Percentiles rank a stretch among this genome's conserved stretches.
Conservation (phyloP, 2,329 filamentous ascomycete species). For the Cytospora chrysosperma region DNA sequence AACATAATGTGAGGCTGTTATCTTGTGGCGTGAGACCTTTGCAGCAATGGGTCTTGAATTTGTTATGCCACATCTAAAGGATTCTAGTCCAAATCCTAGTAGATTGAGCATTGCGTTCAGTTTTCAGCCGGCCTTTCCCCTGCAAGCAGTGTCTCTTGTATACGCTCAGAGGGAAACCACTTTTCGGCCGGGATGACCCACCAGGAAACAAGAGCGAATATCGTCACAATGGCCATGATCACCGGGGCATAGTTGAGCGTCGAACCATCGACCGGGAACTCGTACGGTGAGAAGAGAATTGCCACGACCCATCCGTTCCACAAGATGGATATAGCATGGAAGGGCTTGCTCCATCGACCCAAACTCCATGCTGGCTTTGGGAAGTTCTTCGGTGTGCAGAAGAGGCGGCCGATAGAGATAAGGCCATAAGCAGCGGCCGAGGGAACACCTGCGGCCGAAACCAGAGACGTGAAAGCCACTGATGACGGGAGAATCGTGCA, state of each 20-base stretch:
- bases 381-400: conserved; percentile 47
- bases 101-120: neutral
- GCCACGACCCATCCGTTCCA: conserved; percentile 53
- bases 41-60: too few relatives aligned
- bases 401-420: conserved; percentile 47
- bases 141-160: conserved; percentile 35
- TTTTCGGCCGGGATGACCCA: conserved; percentile 46
- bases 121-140: neutral
- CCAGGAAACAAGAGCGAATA: conserved; percentile 48
- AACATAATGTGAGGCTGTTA: too few relatives aligned
- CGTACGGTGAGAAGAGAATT: conserved; percentile 46
- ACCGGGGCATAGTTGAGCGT: conserved; percentile 51
- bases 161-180: conserved; percentile 46
- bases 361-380: conserved; percentile 48
- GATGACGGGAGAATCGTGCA: conserved; percentile 58
- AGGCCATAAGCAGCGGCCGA: conserved; percentile 52
- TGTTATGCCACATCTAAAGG: too few relatives aligned
- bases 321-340: conserved; percentile 46
- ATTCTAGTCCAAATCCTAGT: too few relatives aligned
- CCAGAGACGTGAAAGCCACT: conserved; percentile 53
- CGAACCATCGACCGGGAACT: conserved; percentile 42
- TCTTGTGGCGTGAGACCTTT: too few relatives aligned
- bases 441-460: conserved; percentile 52
- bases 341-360: conserved; percentile 44
- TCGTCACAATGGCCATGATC: conserved; percentile 49